Base-by-base conservation (phyloP, 306 rosid species). In the Fragaria vesca region DNA sequence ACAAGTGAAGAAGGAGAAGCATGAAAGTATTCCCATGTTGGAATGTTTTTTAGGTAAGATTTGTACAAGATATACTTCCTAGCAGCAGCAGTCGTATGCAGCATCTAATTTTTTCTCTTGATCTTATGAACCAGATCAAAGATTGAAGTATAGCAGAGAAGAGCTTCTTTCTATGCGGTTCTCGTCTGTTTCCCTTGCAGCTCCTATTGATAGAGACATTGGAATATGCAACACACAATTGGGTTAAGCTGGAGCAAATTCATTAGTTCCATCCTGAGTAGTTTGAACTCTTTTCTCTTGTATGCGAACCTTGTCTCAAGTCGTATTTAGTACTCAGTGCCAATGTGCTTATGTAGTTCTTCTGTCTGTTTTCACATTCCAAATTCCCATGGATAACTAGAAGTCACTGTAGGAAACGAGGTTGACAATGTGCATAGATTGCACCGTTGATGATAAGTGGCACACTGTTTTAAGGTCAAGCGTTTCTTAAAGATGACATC, bases 121-220 rank as follows among this genome's bases (percentile, higher is more conserved):
- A 76, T 75, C 48, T 89, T 83, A 71, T 83, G 82, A 54, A 79
- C 62, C 69, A 95, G 98, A 92, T 89, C 98, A 95, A 85, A 88
- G 97, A 70, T 34, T 91, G 83, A 95, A 92, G 84, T 95, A 95
- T 73, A 82, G 88, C 76, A 84, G 83, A 77, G 92, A 91, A 48
- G 97, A 92, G 89, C 85, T 95, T 71, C 92, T 92, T 67, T 88
- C 88, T 3, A 81, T 95, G 85, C 95, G 77, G 78, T 80, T 61
- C 61, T 79, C 82, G 7, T 79, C 83, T 7, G 5, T 60, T 5
- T 32, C 82, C 75, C 57, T 18, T 50, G 57, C 63, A 46, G 18
- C 78, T 40, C 78, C 75, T 74, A 66, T 34, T 43, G 66, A 72
- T 62, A 20, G 62, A 46, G 71, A 13, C 18, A 67, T 20, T 66